These are phyloP conservation scores for Glycine tomentella DNA, from an alignment of 306 rosid genomes.

Conservation along the genomic window DNA sequence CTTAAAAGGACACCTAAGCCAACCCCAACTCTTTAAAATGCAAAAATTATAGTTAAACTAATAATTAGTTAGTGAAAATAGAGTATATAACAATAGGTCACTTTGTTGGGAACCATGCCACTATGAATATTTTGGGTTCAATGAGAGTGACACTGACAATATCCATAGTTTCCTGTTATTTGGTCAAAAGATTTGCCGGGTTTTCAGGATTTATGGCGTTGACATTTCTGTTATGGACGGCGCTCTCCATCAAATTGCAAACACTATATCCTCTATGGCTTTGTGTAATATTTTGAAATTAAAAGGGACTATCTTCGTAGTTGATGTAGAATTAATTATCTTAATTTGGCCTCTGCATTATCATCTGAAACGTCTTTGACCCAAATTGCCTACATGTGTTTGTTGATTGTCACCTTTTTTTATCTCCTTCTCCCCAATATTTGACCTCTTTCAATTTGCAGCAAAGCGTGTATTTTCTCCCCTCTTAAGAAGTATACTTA, in stretches of 20 bases:
- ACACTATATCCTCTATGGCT: background rate
- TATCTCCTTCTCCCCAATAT: conserved; percentile 37
- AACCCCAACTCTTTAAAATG: background rate
- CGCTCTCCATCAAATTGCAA: conserved; percentile 40
- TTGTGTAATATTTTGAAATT: background rate
- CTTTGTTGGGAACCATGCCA: conserved; percentile 55
- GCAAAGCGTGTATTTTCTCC: conserved; percentile 54
- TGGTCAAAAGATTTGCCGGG: conserved; percentile 79
- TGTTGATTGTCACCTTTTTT: background rate
- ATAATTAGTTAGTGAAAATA: conserved; percentile 1
- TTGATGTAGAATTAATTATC: conserved; percentile 29
- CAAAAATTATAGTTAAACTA: conserved; percentile 1
- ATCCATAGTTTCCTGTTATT: conserved; percentile 54
- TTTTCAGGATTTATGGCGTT: conserved; percentile 65
- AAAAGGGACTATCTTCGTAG: conserved; percentile 17
- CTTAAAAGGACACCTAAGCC: conserved; percentile 3
- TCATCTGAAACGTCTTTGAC: conserved; percentile 84
- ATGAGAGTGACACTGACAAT: conserved; percentile 60
- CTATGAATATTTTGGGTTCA: conserved; percentile 47
- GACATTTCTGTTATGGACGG: conserved; percentile 67
- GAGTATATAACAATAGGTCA: background rate
- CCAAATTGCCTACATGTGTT: conserved; percentile 51
- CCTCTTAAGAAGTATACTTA: conserved; percentile 49
- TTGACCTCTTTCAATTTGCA: conserved; percentile 57
- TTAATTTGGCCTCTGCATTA: conserved; percentile 40